Evolutionary conservation across 176 grass and related monocot species (phyloP).

Genomic region (Aegilops longissima): DNA sequence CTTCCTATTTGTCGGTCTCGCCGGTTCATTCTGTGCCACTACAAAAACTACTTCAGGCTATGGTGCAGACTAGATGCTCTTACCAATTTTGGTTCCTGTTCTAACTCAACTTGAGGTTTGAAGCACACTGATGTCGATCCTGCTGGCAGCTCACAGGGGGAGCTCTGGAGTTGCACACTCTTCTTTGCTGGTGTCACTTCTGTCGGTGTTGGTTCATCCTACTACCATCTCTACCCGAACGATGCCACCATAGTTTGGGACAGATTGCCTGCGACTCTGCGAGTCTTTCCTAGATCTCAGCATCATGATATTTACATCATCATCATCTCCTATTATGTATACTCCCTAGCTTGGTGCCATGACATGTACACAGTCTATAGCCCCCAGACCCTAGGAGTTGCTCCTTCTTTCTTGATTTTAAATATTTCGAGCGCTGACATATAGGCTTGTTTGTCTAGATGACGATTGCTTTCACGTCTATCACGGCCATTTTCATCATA

Average conservation of each 20-base stretch:
- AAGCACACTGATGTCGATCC: not conserved
- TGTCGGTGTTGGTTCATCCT: slow-evolving; percentile 77
- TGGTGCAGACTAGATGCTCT: slow-evolving; percentile 31
- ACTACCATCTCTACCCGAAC: slow-evolving; percentile 84
- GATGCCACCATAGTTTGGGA: slow-evolving; percentile 82
- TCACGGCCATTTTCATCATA: slow-evolving; percentile 90
- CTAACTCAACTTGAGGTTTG: not conserved
- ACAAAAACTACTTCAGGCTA: slow-evolving; percentile 73
- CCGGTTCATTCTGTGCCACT: slow-evolving; percentile 66
- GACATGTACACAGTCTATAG: too few relatives aligned
- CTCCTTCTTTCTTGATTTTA: not conserved
- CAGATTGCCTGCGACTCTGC: slow-evolving; percentile 77
- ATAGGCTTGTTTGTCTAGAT: slow-evolving; percentile 54
- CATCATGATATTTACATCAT: not conserved
- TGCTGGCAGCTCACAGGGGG: slow-evolving; percentile 66
- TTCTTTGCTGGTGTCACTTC: slow-evolving; percentile 70
- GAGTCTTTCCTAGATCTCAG: slow-evolving; percentile 2
- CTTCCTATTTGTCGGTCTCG: slow-evolving; percentile 67
- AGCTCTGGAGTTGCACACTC: slow-evolving; percentile 74
- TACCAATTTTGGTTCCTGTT: not conserved
- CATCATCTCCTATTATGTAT: not conserved
- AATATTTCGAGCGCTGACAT: not conserved
- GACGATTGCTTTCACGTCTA: slow-evolving; percentile 84
- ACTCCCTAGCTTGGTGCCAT: not conserved
- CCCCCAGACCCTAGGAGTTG: not conserved